Evolutionary conservation across 371 early-diverging fungal species (phyloP), one percentile per base, ranked within the genome.

Genomic region (Nematocida displodere): DNA sequence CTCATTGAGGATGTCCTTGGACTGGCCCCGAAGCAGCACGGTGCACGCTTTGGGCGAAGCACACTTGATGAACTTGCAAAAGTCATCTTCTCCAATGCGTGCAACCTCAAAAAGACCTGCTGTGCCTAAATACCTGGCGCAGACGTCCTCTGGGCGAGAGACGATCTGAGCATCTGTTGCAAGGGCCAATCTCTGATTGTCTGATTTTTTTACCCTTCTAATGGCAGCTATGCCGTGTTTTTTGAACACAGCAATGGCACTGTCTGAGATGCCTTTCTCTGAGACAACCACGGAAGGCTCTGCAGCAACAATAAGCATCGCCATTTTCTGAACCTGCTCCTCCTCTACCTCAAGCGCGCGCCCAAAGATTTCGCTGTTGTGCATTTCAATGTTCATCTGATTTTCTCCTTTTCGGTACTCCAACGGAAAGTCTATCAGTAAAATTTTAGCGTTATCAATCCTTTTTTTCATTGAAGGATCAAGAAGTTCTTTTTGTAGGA

Each of bases 331-430:
- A 82, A 99, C 87, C 86, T 97, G 97, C 86, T 95, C 95, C 87
- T 97, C 98, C 86, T 99, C 99, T 75, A 97, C 93, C 83, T 95
- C 90, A 80, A 97, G 86, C 53, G 96, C 88, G 48, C 93, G 87
- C 67, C 89, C 87, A 93, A 96, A 98, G 84, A 94, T 94, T 36
- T 89, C 87, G 81, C 93, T 92, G 80, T 93, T 91, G 77, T 90
- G 88, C 76, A 99, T 91, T 85, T 98, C 97, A 80, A 95, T 92
- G 83, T 91, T 91, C 54, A 97, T 97, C 85, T 96, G 95, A 52
- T 93, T 93, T 85, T 97, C 99, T 64, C 97, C 96, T 89, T 99
- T 99, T 86, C 97, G 96, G 88, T 99, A 99, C 85, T 98, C 99
- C 54, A 99, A 87, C 33, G 97, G 95, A 82, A 95, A 95, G 86